phyloP scores from a whole-genome alignment of 768 basidiomycete genomes.

The Lactarius indigo region DNA sequence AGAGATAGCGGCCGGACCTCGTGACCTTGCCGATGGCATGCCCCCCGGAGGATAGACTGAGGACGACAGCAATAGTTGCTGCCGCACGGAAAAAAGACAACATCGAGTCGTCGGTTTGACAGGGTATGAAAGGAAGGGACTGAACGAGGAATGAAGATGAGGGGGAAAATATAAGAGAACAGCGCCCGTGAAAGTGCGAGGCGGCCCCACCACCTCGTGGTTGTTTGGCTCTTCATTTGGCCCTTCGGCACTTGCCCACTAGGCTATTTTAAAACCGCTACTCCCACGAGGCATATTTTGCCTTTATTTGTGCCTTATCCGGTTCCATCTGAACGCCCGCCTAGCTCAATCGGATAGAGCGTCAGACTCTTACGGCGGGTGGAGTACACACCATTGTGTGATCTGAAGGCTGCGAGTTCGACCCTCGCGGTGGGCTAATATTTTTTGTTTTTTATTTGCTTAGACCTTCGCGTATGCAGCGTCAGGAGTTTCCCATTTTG shows the following conservation, averaged over 20 bases:
- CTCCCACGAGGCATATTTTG: not conserved
- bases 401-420: slow-evolving; percentile 64
- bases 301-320: not conserved
- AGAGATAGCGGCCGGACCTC: slow-evolving; percentile 76
- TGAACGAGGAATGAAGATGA: not conserved
- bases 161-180: not conserved
- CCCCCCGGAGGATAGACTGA: slow-evolving; percentile 46
- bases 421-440: slow-evolving; percentile 59
- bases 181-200: not conserved
- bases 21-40: slow-evolving; percentile 67
- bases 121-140: slow-evolving; percentile 10
- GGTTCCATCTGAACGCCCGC: slow-evolving; percentile 37
- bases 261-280: not conserved
- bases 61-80: slow-evolving; percentile 36
- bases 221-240: not conserved
- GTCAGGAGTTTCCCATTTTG: not conserved
- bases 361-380: slow-evolving; percentile 52
- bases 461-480: not conserved
- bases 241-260: not conserved
- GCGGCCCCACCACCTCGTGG: not conserved
- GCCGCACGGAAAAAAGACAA: slow-evolving; percentile 28
- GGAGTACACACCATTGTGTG: slow-evolving; percentile 8
- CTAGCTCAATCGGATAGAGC: slow-evolving; percentile 69
- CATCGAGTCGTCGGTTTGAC: slow-evolving; percentile 27
- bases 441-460: slow-evolving; percentile 7